These are phyloP conservation scores for Ceratopteris richardii DNA, from an alignment of 75 land plant genomes.

Conservation along the genomic window DNA sequence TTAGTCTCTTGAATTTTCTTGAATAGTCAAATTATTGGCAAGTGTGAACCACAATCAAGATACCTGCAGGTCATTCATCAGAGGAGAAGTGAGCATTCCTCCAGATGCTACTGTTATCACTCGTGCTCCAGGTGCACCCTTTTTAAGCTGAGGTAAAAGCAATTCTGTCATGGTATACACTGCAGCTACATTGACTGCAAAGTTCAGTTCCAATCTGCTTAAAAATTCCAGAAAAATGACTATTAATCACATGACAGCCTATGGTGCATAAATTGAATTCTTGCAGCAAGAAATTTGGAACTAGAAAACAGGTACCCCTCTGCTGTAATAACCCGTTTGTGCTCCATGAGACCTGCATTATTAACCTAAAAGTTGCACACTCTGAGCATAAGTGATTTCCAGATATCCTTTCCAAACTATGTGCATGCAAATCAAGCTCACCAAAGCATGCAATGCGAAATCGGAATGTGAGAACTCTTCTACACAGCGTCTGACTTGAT, in stretches of 20 bases:
- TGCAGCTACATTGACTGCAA: constrained; percentile 84
- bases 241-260: too few species aligned
- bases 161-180: constrained; percentile 68
- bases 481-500: constrained; percentile 62
- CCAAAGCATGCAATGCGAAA: constrained; percentile 77
- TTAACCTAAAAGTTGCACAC: constrained; percentile 19
- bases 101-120: constrained; percentile 92
- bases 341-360: constrained; percentile 85
- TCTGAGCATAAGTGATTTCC: too few species aligned
- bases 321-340: constrained; percentile 39
- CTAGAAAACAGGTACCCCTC: constrained; percentile 93
- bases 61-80: constrained; percentile 72
- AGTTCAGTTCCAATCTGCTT: constrained; percentile 73
- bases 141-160: constrained; percentile 72
- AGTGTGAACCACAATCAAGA: background rate
- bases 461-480: constrained; percentile 39
- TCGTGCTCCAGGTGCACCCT: constrained; percentile 81
- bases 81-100: constrained; percentile 75
- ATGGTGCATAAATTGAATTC: too few species aligned
- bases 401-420: too few species aligned
- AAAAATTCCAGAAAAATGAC: background rate
- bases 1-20: too few species aligned
- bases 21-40: too few species aligned
- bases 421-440: constrained; percentile 16
- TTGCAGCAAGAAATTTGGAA: too few species aligned